Evolutionary conservation across 2,329 filamentous ascomycete genomes (phyloP).

Genomic region (Penicillium occitanis): DNA sequence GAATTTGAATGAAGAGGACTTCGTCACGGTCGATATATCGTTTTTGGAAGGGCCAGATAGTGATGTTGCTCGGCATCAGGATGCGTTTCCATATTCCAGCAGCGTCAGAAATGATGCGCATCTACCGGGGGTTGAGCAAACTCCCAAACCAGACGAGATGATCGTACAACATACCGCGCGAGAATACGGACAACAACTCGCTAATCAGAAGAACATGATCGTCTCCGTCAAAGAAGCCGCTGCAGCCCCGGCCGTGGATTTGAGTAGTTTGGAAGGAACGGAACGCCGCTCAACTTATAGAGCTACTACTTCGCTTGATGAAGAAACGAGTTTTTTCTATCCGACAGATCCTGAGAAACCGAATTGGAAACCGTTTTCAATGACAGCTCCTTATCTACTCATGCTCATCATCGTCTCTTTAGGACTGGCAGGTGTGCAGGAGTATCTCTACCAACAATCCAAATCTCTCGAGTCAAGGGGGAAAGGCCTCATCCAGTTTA

Average conservation of each 20-base stretch:
- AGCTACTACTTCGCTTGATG: slow-evolving; percentile 14
- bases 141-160: background rate
- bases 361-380: slow-evolving; percentile 39
- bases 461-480: slow-evolving; percentile 31
- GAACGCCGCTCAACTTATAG: slow-evolving; percentile 13
- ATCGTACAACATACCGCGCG: slow-evolving; percentile 27
- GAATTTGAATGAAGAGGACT: slow-evolving; percentile 18
- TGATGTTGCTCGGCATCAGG: background rate
- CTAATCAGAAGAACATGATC: slow-evolving; percentile 46
- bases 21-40: slow-evolving; percentile 25
- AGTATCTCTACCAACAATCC: slow-evolving; percentile 36
- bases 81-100: background rate
- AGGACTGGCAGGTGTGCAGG: slow-evolving; percentile 34
- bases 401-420: slow-evolving; percentile 33
- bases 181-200: slow-evolving; percentile 42
- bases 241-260: slow-evolving; percentile 37
- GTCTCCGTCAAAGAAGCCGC: slow-evolving; percentile 41
- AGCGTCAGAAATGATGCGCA: background rate
- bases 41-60: slow-evolving; percentile 24
- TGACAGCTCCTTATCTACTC: slow-evolving; percentile 34
- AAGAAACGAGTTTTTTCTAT: slow-evolving; percentile 36
- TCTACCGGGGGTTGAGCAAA: background rate
- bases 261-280: slow-evolving; percentile 42
- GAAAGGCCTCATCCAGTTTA: slow-evolving; percentile 35
- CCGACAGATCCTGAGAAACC: slow-evolving; percentile 36